These are phyloP conservation scores for Nidularia pulvinata DNA, from an alignment of 768 basidiomycete species.

Conservation along the genomic window DNA sequence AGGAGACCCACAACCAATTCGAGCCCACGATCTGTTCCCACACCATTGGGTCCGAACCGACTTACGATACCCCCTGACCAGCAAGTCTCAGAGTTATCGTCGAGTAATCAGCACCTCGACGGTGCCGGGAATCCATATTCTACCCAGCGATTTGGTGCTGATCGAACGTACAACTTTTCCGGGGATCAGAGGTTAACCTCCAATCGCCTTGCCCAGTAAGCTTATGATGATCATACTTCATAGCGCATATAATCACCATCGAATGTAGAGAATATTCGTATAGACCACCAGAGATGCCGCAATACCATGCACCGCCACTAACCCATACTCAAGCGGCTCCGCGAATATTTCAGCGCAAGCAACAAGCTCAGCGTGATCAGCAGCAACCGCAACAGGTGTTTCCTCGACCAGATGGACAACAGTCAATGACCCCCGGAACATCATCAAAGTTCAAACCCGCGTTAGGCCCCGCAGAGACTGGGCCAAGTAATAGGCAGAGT, in stretches of 20 bases:
- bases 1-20: constrained; percentile 37
- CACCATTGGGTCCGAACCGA: constrained; percentile 60
- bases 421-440: not conserved
- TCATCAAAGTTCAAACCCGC: not conserved
- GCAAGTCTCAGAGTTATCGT: constrained; percentile 41
- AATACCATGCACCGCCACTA: constrained; percentile 31
- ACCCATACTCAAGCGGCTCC: constrained; percentile 43
- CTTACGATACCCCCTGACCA: constrained; percentile 69
- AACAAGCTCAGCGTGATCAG: constrained; percentile 6
- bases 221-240: not conserved
- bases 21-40: constrained; percentile 58
- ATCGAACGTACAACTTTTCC: not conserved
- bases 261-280: constrained; percentile 67
- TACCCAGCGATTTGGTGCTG: not conserved
- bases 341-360: constrained; percentile 30
- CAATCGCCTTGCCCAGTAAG: constrained; percentile 49
- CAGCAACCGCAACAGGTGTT: too few species aligned
- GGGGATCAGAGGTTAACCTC: constrained; percentile 43
- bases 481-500: not conserved
- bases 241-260: constrained; percentile 16
- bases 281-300: constrained; percentile 42
- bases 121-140: not conserved
- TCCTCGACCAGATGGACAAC: constrained; percentile 2
- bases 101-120: constrained; percentile 13
- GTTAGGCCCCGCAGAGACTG: not conserved